Evolutionary conservation across 179 eudicot species (phyloP), one percentile per base, ranked within the genome.

Genomic region (Spergularia azorica): DNA sequence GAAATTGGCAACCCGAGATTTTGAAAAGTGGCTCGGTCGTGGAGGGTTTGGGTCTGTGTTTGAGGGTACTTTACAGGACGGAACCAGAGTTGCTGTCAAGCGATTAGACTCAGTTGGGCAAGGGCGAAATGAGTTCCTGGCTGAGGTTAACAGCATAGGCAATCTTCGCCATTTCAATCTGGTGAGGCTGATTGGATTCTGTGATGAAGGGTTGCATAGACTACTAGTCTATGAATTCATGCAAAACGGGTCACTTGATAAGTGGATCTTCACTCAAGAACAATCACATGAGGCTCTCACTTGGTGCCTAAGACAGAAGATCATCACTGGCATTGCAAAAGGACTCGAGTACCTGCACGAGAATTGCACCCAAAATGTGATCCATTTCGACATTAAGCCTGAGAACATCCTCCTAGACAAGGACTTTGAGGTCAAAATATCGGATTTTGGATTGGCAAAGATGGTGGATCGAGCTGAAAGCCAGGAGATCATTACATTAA

Each of bases 31-130:
- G 9, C 67, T 91, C 43, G 95, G 95, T 0, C 64, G 79, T 20
- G 95, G 95, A 13, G 95, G 95, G 38, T 91, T 91, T 63, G 95
- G 95, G 9, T 79, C 85, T 6, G 95, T 91, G 61, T 89, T 83
- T 70, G 84, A 79, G 68, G 95, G 95, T 2, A 80, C 32, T 39
- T 76, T 89, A 26, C 75, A 63, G 1, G 88, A 89, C 66, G 90
- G 89, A 56, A 86, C 91, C 5, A 62, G 76, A 51, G 83, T 91
- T 8, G 95, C 90, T 3, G 89, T 91, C 1, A 91, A 91, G 79
- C 83, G 92, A 52, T 83, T 91, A 85, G 89, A 87, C 74, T 43
- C 48, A 21, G 68, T 85, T 12, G 83, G 80, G 6, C 86, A 88
- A 79, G 91, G 89, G 3, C 59, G 75, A 81, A 88, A 83, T 16